Conservation (phyloP, 495 filamentous ascomycete genomes). For the Terfezia claveryi region DNA sequence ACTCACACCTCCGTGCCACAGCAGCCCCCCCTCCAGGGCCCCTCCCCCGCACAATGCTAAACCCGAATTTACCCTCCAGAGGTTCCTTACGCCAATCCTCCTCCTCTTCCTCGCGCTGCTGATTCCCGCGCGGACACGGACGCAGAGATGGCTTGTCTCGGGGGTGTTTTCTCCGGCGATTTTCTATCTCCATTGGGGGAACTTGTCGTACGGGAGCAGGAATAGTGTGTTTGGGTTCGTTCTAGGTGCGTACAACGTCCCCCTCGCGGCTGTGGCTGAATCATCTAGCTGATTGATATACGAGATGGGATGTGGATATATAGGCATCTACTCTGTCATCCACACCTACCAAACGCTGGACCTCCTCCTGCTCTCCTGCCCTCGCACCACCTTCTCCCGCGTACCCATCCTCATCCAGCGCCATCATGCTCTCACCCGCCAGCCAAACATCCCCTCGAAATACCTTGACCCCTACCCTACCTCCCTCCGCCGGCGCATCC, state of each 20-base stretch:
- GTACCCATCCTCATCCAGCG: no score
- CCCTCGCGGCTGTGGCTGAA: no score
- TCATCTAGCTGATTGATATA: no score
- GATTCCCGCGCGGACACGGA: not conserved
- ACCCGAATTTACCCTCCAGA: not conserved
- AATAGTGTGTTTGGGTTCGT: not conserved
- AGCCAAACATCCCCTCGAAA: not conserved
- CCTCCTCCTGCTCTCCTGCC: not conserved
- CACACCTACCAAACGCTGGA: not conserved
- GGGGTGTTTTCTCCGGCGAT: not conserved
- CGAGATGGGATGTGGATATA: no score
- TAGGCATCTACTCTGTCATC: not conserved
- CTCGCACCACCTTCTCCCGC: no score
- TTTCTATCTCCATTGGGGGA: not conserved
- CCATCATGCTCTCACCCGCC: not conserved
- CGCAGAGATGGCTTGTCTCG: not conserved
- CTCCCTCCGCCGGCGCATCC: not conserved
- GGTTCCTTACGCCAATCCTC: not conserved
- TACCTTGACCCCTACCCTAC: not conserved
- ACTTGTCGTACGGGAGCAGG: not conserved
- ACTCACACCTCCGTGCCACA: not conserved
- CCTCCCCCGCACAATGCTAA: not conserved
- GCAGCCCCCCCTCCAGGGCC: not conserved
- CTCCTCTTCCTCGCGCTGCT: not conserved
- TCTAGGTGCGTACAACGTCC: no score